phyloP scores from a whole-genome alignment of 495 filamentous ascomycete species.

The Lasiosphaeria ovina region DNA sequence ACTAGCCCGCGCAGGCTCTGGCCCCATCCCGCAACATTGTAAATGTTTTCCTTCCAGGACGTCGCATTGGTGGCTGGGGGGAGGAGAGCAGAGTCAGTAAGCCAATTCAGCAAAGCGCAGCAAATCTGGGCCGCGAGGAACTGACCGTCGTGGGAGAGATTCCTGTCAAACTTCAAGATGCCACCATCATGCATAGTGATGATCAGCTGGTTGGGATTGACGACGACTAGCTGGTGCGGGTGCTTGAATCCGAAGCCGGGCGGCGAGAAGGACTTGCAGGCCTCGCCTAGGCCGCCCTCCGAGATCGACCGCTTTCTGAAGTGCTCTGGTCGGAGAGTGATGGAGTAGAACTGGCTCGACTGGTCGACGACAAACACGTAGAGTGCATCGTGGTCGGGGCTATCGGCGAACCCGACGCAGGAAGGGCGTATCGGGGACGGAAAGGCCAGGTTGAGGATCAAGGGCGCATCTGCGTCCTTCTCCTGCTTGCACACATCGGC shows the following conservation, averaged over 20 bases:
- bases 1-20: constrained; percentile 69
- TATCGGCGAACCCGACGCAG: constrained; percentile 78
- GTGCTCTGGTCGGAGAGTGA: constrained; percentile 76
- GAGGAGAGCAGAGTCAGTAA: neutral
- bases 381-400: constrained; percentile 72
- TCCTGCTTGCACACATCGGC: constrained; percentile 75
- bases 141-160: constrained; percentile 65
- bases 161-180: constrained; percentile 68
- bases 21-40: constrained; percentile 76
- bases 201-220: constrained; percentile 68
- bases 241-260: constrained; percentile 71
- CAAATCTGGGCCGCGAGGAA: neutral
- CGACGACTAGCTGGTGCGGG: constrained; percentile 77
- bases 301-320: constrained; percentile 65
- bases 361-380: constrained; percentile 79
- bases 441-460: constrained; percentile 76
- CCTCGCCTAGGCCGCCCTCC: constrained; percentile 67
- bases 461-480: constrained; percentile 62
- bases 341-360: constrained; percentile 72
- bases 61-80: constrained; percentile 42
- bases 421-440: constrained; percentile 64
- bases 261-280: constrained; percentile 71
- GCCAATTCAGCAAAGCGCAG: too few relatives aligned
- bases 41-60: constrained; percentile 73
- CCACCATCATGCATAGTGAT: constrained; percentile 81